A percentile compares a stretch with the other conserved stretches of the same genome.
Conservation (phyloP, 441 rosid species). For the Manihot esculenta region DNA sequence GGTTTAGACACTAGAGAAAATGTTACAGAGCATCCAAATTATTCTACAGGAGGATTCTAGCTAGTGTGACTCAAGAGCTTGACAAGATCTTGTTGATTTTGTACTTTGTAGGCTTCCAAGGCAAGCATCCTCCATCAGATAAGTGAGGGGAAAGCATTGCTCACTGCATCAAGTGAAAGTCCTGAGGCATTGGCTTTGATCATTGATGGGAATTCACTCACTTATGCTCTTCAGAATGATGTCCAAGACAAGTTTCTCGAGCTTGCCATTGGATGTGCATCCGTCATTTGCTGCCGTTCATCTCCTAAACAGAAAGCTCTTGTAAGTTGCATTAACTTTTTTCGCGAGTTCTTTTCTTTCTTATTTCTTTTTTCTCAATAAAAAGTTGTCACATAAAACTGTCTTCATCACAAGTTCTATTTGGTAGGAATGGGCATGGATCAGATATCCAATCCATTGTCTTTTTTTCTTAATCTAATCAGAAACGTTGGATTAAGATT, state of each 20-base stretch:
- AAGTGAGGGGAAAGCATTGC: conserved; percentile 48
- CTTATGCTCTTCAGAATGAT: conserved; percentile 73
- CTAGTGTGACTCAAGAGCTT: background rate
- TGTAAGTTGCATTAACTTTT: conserved; percentile 41
- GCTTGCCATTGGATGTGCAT: conserved; percentile 86
- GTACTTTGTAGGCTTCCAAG: conserved; percentile 57
- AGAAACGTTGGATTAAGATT: no score
- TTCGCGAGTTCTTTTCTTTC: background rate
- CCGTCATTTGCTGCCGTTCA: conserved; percentile 94
- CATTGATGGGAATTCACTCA: conserved; percentile 84
- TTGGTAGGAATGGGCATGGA: no score
- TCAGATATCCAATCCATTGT: no score
- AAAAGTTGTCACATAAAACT: no score
- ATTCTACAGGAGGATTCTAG: background rate
- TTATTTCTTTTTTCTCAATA: background rate
- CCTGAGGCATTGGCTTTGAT: conserved; percentile 74
- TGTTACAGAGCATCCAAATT: background rate
- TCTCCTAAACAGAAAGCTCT: conserved; percentile 98
- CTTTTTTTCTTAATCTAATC: no score
- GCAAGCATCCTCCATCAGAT: conserved; percentile 56
- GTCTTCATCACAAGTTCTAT: background rate
- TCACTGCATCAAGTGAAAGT: conserved; percentile 50
- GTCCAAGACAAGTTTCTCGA: conserved; percentile 63
- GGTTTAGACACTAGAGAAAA: background rate
- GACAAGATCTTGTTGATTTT: conserved; percentile 20